Evolutionary conservation across 2,329 filamentous ascomycete genomes (phyloP).

Genomic region (Penicillium sp.): DNA sequence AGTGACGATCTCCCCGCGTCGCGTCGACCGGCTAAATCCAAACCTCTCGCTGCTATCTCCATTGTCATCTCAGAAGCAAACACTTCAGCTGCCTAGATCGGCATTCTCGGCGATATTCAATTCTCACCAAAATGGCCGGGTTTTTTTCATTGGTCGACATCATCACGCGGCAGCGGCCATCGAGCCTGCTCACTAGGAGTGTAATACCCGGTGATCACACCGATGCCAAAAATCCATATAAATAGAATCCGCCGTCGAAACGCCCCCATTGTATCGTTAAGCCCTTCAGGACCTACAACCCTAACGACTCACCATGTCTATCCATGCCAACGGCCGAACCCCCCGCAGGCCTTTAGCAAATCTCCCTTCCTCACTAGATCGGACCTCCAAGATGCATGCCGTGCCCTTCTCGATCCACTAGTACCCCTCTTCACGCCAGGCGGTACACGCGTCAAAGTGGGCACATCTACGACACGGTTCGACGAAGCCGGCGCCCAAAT

Average conservation of each 20-base stretch:
- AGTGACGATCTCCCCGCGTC: conserved; percentile 1
- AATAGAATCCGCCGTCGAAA: background rate
- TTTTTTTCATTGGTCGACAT: background rate
- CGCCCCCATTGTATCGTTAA: background rate
- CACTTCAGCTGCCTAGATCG: conserved; percentile 3
- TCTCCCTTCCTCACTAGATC: conserved; percentile 28
- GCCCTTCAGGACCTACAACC: background rate
- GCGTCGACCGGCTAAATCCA: conserved; percentile 8
- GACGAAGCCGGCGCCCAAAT: conserved; percentile 74
- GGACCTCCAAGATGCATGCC: conserved; percentile 56
- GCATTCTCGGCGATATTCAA: conserved; percentile 6
- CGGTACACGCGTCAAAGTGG: conserved; percentile 63
- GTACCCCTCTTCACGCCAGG: conserved; percentile 66
- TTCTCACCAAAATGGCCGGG: background rate
- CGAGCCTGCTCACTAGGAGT: background rate
- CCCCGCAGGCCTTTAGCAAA: conserved; percentile 29
- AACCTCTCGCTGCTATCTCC: background rate
- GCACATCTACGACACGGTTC: conserved; percentile 69
- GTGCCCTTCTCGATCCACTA: conserved; percentile 65
- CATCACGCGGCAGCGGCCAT: background rate
- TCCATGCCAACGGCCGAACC: conserved; percentile 31
- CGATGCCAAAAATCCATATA: background rate
- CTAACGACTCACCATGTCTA: conserved; percentile 22
- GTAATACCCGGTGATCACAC: background rate
- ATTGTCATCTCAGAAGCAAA: background rate